Conservation (phyloP, 177 flowering plant species). For the Vitis hybrid region DNA sequence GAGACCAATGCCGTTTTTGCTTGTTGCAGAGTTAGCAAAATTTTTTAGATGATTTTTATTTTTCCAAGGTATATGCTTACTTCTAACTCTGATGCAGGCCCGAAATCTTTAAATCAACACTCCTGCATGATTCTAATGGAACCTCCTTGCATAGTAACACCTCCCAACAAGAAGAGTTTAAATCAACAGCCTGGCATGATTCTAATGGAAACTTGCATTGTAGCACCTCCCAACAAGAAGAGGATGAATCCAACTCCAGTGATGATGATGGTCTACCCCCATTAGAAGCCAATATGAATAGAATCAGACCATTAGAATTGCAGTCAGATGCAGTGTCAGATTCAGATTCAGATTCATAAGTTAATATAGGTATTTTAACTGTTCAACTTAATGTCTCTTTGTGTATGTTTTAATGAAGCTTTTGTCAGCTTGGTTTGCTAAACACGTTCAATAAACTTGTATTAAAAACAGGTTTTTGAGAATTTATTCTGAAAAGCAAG, state of each 20-base stretch:
- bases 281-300: conserved; percentile 76
- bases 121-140: conserved; percentile 20
- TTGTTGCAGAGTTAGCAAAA: no score
- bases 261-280: conserved; percentile 90
- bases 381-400: no score
- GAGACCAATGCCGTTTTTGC: no score
- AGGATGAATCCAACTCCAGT: conserved; percentile 35
- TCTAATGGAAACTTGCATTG: conserved; percentile 18
- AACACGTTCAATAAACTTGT: no score
- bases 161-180: conserved; percentile 25
- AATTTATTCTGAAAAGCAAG: no score
- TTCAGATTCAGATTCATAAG: conserved; percentile 45
- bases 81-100: conserved; percentile 51
- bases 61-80: no score
- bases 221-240: conserved; percentile 19
- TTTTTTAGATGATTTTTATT: no score
- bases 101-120: conserved; percentile 45
- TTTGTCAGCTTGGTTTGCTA: no score
- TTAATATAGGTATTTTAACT: no score
- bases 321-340: conserved; percentile 36
- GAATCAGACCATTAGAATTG: conserved; percentile 49
- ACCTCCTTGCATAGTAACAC: conserved; percentile 10
- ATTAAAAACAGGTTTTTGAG: no score
- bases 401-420: no score
- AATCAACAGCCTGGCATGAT: conserved; percentile 25